Base-by-base conservation (phyloP, 2,329 filamentous ascomycete genomes). In the Ceratocystiopsis sp. region DNA sequence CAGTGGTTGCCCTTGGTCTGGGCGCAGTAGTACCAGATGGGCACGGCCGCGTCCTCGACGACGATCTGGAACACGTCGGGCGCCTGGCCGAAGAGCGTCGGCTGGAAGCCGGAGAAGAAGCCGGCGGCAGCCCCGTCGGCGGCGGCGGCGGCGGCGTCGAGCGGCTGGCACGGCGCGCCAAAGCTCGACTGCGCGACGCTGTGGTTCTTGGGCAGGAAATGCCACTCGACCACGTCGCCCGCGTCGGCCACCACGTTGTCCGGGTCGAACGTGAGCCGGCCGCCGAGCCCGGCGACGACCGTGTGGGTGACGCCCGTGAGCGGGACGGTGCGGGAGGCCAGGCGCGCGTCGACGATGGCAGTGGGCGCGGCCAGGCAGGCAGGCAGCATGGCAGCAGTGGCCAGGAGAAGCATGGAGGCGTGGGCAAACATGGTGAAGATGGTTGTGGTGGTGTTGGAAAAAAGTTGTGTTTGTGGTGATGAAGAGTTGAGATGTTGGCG, bases 211-310 rank as follows among this genome's bases (percentile, higher is more conserved):
- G 69, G 63, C 48, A 64, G 65, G 61, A 68, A 75, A 52, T 69
- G 65, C 60, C 66, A 75, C 58, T 74, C 68, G 45, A 75, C 54
- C 4, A 67, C 49, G 46, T 71, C 67, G 46, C 69, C 71, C 9
- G 63, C 45, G 12, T 59, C 54, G 16, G 70, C 71, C 3, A 61
- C 62, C 36, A 72, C 57, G 48, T 62, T 65, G 47, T 66, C 59
- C 1, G 72, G 72, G 40, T 64, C 60, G 55, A 74, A 75, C 40
- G 53, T 54, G 32, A 73, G 61, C 12, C 40, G 29, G 38, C 63
- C 63, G 21, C 56, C 59, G 5, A 57, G 60, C 45, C 65, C 66
- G 42, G 61, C 66, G n/a, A 62, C 59, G 38, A 68, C 61, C 2
- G 59, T 59, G 60, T 68, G 63, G 1, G 65, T 68, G 19, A 62